Percentiles rank a stretch among this genome's conserved stretches.
phyloP scores from a whole-genome alignment of 495 filamentous ascomycete species.

The Durotheca rogersii region DNA sequence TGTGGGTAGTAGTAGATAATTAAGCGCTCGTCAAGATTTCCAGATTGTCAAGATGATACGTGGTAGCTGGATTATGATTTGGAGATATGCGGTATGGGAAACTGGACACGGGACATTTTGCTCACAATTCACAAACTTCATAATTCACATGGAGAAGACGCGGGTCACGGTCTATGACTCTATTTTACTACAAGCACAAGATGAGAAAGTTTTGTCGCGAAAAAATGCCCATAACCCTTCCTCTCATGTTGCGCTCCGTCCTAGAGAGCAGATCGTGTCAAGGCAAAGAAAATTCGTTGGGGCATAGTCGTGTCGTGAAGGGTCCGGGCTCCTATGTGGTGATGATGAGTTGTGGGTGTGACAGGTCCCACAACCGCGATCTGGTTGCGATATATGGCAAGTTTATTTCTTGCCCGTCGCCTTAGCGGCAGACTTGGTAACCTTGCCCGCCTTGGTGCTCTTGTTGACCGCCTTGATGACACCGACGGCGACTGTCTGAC shows the following conservation, averaged over 20 bases:
- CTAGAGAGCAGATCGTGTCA: conserved; percentile 46
- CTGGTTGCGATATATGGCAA: conserved; percentile 10
- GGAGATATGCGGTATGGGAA: too few relatives aligned
- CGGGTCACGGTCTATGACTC: conserved; percentile 43
- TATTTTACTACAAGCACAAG: conserved; percentile 56
- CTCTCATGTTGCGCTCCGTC: conserved; percentile 47
- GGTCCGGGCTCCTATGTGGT: conserved; percentile 4
- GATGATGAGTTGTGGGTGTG: conserved; percentile 6
- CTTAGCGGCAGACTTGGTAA: conserved; percentile 79
- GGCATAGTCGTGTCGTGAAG: conserved; percentile 26
- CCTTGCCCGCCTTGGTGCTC: conserved; percentile 46
- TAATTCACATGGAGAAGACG: conserved; percentile 1
- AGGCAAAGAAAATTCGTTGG: conserved; percentile 41
- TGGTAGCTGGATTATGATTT: too few relatives aligned
- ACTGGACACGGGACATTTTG: too few relatives aligned
- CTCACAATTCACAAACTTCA: not conserved
- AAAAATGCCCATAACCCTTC: conserved; percentile 47
- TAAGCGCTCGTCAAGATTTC: too few relatives aligned
- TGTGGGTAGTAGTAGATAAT: too few relatives aligned
- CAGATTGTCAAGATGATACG: too few relatives aligned
- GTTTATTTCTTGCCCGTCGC: conserved; percentile 55
- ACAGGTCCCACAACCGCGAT: not conserved
- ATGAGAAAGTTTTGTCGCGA: conserved; percentile 48
- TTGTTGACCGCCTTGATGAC: conserved; percentile 74
- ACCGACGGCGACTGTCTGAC: conserved; percentile 95